Evolutionary conservation across 495 filamentous ascomycete genomes (phyloP), one percentile per base, ranked within the genome.

Genomic region (Diplogelasinospora grovesii): DNA sequence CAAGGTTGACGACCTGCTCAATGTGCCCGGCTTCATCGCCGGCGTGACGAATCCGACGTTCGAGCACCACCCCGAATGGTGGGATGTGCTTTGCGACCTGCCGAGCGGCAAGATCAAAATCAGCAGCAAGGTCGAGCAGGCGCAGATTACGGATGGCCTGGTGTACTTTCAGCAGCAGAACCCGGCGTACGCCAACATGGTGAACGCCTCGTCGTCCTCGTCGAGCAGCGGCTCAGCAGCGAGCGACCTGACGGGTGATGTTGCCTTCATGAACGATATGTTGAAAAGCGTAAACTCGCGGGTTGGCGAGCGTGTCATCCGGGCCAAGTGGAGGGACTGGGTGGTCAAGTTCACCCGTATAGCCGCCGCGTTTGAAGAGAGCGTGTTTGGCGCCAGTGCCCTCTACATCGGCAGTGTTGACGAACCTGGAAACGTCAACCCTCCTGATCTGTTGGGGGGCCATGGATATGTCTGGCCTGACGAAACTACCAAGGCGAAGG

Each of bases 11-110:
- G 92, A 97, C 57, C 76, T 99, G 5, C 72, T 97, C 22, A 85
- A 87, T 46, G 93, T 99, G 1, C 89, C 93, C 14, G 92, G 92
- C 6, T 99, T 99, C 58, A 93, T 99, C 53, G 92, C 92, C 14
- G 92, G 92, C 43, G 92, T 99, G 13, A 99, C 92, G 2, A 99
- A 99, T 61, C 92, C 89, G 7, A 87, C 85, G 0, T 97, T 99
- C 60, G 87, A 89, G 45, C 79, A 89, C 50, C 90, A 96, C 52
- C 84, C 83, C 1, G 89, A 95, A 53, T 99, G 92, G 92, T 99
- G 92, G 92, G 92, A 99, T 62, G 60, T 99, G 6, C 73, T 99
- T 11, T 99, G 92, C 58, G 92, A 99, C 57, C 69, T 99, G 21
- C 83, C 87, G 3, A 89, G 81, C 2, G 92, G 92, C 21, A 78